Base-by-base conservation (phyloP, 805 yeast species). In the Zygoascus biomembranicola region DNA sequence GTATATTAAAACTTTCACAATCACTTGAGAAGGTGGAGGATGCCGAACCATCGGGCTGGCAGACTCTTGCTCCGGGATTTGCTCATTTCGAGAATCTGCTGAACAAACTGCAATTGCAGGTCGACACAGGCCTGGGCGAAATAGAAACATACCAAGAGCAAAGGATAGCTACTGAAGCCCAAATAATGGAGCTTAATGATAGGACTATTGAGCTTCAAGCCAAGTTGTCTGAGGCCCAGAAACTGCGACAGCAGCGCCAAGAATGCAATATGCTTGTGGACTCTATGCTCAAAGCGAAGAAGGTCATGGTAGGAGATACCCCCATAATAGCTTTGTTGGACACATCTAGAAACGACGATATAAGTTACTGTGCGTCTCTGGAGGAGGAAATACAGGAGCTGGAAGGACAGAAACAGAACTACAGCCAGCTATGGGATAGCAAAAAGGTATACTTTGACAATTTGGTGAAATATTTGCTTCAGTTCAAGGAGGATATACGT, bases 311-410 rank as follows among this genome's bases (percentile, higher is more conserved):
- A 2, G 50, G 39, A 8, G 52, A 48, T 9, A 48, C 51, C n/a
- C 58, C 59, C 8, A 61, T 59, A 11, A 53, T 61, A 32, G 63
- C 61, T 1, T 37, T 52, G 46, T 54, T 62, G 28, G 51, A 56
- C 41, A n/a, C 52, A 2, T 47, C 67, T 6, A 56, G 69, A 39
- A 56, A 50, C 9, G 64, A 59, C 10, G 58, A 57, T 28, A 26
- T 10, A 20, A 28, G 48, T 18, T 46, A 50, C n/a, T 57, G 57
- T 43, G 59, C 52, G 13, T 47, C 55, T 8, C 51, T 66, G 31
- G 52, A 49, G 8, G 57, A 57, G 23, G 68, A 65, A 31, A 61
- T 65, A 11, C 50, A 28, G 13, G 65, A 59, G 47, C 55, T 66
- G 46, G 57, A 62, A 43, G 47, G 43, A 10, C 59, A 55, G 46